Evolutionary conservation across 2,329 filamentous ascomycete genomes (phyloP), one percentile per base, ranked within the genome.

Genomic region (Coleophoma eucalyptorum): DNA sequence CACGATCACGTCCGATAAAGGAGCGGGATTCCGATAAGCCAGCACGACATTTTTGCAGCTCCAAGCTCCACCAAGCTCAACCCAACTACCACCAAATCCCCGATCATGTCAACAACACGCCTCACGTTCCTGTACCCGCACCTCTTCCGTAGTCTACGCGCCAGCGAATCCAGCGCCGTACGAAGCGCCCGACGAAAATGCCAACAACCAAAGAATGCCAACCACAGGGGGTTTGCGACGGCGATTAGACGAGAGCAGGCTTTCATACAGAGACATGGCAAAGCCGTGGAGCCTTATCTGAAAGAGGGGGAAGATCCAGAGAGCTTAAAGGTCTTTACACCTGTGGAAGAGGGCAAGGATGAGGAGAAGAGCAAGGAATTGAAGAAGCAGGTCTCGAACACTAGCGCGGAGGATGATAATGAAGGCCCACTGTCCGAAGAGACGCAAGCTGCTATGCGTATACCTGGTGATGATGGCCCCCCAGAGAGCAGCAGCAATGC

Each of bases 61-160:
- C 16, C 18, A 26, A 31, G 13, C 12, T 26, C 26, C 42, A 19
- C 26, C 16, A 38, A 38, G 35, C 42, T 44, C 42, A n/a, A n/a
- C 15, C 13, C 31, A 6, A n/a, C 41, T 31, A 43, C 33, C 51
- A 52, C 34, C 51, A 26, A 26, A 41, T 18, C 44, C 34, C 37
- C 19, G 50, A 51, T 32, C 21, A 89, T 89, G 82, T 76, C 84
- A 55, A 75, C 79, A 20, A 72, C 74, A 53, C 77, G 85, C 61
- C 72, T 89, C 53, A 80, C 81, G 15, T 89, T 89, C 62, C 73
- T 89, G 16, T 89, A 87, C 58, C 84, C 86, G 43, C 81, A 83
- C 58, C 68, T 89, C 49, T 80, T 86, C 67, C 81, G 83, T 49
- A 73, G 76, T 15, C 66, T 76, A 56, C 73, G 76, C 55, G 58